Percentiles rank a stretch among this genome's conserved stretches.
These are phyloP conservation scores for Pichia ethanolica DNA, from an alignment of 805 yeast genomes.

Conservation along the genomic window DNA sequence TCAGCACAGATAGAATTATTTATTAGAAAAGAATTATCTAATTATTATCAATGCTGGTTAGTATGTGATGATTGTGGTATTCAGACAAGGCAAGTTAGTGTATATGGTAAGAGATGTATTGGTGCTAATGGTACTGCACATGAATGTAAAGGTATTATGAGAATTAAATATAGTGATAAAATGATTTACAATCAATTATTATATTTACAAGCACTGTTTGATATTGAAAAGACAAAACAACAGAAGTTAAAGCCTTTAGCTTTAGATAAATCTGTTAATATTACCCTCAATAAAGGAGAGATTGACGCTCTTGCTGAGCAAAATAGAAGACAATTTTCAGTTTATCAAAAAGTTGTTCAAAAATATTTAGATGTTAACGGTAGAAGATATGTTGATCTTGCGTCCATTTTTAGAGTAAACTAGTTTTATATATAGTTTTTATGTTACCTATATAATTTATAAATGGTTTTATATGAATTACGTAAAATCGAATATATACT, in stretches of 20 bases:
- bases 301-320: constrained; percentile 73
- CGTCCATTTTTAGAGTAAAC: constrained; percentile 47
- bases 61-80: constrained; percentile 84
- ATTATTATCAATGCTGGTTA: constrained; percentile 83
- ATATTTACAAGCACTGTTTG: constrained; percentile 72
- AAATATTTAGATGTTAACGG: constrained; percentile 78
- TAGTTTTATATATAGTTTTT: no score
- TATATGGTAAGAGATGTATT: constrained; percentile 81
- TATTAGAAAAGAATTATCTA: constrained; percentile 60
- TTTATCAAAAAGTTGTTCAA: constrained; percentile 51
- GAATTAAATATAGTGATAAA: constrained; percentile 67
- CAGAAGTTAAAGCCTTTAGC: constrained; percentile 45
- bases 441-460: no score
- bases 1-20: constrained; percentile 69
- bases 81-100: constrained; percentile 77
- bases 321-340: constrained; percentile 54
- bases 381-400: constrained; percentile 83
- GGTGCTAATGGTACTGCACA: constrained; percentile 53
- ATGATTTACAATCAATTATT: constrained; percentile 79
- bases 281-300: constrained; percentile 39
- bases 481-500: no score
- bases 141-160: constrained; percentile 76
- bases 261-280: constrained; percentile 19
- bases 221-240: constrained; percentile 67
- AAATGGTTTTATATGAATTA: no score